Base-by-base conservation (phyloP, 2,329 filamentous ascomycete species). In the Ophioceras dolichostomum region DNA sequence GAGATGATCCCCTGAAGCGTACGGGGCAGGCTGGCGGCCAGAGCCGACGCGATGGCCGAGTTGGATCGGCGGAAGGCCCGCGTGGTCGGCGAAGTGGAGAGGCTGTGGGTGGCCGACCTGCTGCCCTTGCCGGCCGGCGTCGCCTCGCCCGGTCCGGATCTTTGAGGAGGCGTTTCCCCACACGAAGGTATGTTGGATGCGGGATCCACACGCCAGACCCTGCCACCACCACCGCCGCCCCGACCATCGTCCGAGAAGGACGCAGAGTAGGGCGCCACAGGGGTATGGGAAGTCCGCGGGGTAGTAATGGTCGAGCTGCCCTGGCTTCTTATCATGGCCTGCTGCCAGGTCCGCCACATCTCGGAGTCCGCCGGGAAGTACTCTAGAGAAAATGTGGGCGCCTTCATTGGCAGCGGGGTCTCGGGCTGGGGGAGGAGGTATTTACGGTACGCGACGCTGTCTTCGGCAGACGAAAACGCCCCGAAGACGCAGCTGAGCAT, bases 401-500 rank as follows among this genome's bases (percentile, higher is more conserved):
- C 74, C 51, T 80, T 80, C 61, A 79, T 67, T 3, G 74, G 68
- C 12, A 81, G 58, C 7, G 76, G 76, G 19, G 72, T 78, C 45
- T 79, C 71, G 5, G 73, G 66, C 39, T 75, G 68, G 0, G 69
- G 64, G 36, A 76, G 58, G 39, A 65, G 65, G 12, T 26, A 26
- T 12, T 26, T 12, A n/a, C n/a, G n/a, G 45, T 76, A 76, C 4
- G 73, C 69, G 18, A 74, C 62, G 34, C 65, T 64, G 40, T 98
- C 67, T 31, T 71, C 62, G 0, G 68, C 60, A 10, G 67, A 64
- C 0, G 75, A 66, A n/a, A n/a, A n/a, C 36, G 81, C 76, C 45
- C 70, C 74, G 50, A 83, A 81, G 40, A 82, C 70, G 52, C 78
- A 82, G 2, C 77, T 78, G 20, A 83, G 62, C 75, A 82, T 81